These are phyloP conservation scores for Brassica rapa DNA, from an alignment of 345 rosid genomes.

Conservation along the genomic window DNA sequence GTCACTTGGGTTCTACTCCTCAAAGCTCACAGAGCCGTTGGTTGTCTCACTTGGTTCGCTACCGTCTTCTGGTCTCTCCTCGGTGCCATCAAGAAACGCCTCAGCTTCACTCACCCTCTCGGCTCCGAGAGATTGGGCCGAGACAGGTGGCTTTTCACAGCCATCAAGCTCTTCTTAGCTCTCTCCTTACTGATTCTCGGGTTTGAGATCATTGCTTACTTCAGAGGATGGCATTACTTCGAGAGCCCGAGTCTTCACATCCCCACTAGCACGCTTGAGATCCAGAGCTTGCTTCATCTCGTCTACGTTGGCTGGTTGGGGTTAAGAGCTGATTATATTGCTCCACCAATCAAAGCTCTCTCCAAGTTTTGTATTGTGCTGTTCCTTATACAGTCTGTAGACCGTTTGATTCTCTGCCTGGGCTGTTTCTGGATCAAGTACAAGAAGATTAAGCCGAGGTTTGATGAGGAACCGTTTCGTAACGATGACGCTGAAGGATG, in stretches of 20 bases:
- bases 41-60: conserved; percentile 78
- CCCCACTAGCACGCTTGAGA: conserved; percentile 53
- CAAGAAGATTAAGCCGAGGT: conserved; percentile 66
- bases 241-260: conserved; percentile 60
- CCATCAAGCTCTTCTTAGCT: conserved; percentile 58
- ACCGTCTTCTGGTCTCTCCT: conserved; percentile 77
- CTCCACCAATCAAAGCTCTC: conserved; percentile 64
- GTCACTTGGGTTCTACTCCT: conserved; percentile 93
- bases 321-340: conserved; percentile 67
- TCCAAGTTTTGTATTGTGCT: conserved; percentile 68
- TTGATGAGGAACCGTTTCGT: conserved; percentile 58
- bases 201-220: conserved; percentile 72
- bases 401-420: conserved; percentile 69
- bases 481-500: conserved; percentile 59
- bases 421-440: conserved; percentile 85
- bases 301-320: conserved; percentile 65
- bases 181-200: conserved; percentile 54
- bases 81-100: conserved; percentile 69
- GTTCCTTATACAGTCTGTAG: conserved; percentile 74
- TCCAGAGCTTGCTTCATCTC: conserved; percentile 66
- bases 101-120: conserved; percentile 57
- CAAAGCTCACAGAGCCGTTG: conserved; percentile 86
- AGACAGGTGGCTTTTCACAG: conserved; percentile 58
- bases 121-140: conserved; percentile 63
- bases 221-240: conserved; percentile 87